phyloP scores from a whole-genome alignment of 2,329 filamentous ascomycete species.

The Teratosphaeria zuluensis region DNA sequence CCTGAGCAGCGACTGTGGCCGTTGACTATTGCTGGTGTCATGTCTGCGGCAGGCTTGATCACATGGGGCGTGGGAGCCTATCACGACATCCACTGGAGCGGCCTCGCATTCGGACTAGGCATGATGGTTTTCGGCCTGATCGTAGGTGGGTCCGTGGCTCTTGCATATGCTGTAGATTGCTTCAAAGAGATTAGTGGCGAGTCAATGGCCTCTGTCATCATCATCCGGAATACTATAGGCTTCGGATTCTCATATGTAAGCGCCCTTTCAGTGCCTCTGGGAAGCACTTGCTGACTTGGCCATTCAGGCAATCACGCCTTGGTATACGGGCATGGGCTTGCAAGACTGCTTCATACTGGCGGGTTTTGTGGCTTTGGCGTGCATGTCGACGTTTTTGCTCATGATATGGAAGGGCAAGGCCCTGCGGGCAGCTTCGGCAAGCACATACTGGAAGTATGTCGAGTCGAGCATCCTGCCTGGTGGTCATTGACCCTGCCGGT shows the following conservation, averaged over 20 bases:
- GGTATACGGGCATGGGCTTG: neutral
- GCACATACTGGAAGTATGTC: slow-evolving; percentile 8
- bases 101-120: slow-evolving; percentile 32
- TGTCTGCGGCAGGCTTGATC: slow-evolving; percentile 36
- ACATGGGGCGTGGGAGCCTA: slow-evolving; percentile 44
- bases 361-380: slow-evolving; percentile 4
- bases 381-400: slow-evolving; percentile 12
- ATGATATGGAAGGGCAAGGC: slow-evolving; percentile 14
- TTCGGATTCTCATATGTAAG: slow-evolving; percentile 22
- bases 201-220: slow-evolving; percentile 36
- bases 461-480: neutral
- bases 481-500: neutral
- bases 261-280: neutral
- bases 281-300: slow-evolving; percentile 16
- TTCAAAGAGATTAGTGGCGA: slow-evolving; percentile 37
- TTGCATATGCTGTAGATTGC: slow-evolving; percentile 37
- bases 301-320: slow-evolving; percentile 1
- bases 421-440: slow-evolving; percentile 7
- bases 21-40: slow-evolving; percentile 30
- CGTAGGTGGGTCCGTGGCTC: slow-evolving; percentile 16
- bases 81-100: slow-evolving; percentile 38
- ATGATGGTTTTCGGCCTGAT: slow-evolving; percentile 15
- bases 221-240: slow-evolving; percentile 39
- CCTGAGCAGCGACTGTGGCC: slow-evolving; percentile 32
- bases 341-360: neutral